Evolutionary conservation across 352 stramenopile genomes (phyloP), one percentile per base, ranked within the genome.

Genomic region (Phytophthora fragariaefolia): DNA sequence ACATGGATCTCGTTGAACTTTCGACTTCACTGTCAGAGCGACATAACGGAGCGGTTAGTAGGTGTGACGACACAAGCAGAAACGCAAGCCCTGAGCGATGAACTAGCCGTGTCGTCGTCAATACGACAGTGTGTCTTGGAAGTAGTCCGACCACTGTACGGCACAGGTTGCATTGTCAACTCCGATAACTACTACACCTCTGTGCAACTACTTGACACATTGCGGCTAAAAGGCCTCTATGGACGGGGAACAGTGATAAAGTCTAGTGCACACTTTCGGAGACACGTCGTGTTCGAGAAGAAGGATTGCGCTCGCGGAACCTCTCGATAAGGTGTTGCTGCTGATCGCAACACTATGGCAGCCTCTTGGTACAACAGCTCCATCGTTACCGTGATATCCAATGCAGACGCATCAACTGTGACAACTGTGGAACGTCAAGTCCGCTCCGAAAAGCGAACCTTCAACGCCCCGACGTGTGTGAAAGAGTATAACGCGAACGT

Each of bases 171-270:
- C 4, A 54, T 80, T 8, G 49, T 80, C 13, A 77, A 76, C 49
- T 65, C 43, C 1, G 72, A 76, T 47, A 76, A 80, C 63, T 80
- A 63, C 49, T 80, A 76, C 60, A 80, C 67, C 1, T 74, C 63
- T 3, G 59, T 72, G 23, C 43, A 71, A 18, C 59, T 80, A 6
- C 46, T 76, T 0, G 15, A 60, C 2, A 47, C 43, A 12, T 24
- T 76, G 6, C 43, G 67, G 17, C 13, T 67, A 6, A 71, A 69
- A 27, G 59, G 63, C 1, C 18, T 76, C 4, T 71, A 67, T 23
- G 47, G 26, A 7, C 26, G 66, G 22, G 67, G 72, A 24, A 74
- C 63, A 0, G 42, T 74, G 7, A 42, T 53, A 22, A 45, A 50
- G 12, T 34, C n/a, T 9, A 73, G 57, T 54, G 56, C 28, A 34